Base-by-base conservation (phyloP, 805 yeast genomes). In the Cyberlindnera xishuangbannaensis region DNA sequence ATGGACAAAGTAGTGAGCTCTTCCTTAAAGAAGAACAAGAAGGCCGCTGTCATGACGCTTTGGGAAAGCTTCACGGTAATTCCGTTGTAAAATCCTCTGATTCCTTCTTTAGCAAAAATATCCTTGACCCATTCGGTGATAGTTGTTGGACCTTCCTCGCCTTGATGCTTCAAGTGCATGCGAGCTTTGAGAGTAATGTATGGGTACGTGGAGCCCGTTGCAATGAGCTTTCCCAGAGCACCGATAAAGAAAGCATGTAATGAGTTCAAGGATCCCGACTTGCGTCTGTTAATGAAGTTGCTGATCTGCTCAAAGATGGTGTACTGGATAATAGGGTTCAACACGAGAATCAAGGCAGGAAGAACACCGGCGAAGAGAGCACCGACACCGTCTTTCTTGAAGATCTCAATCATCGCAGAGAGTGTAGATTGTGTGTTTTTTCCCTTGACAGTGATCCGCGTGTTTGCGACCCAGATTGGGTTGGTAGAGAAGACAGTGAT, bases 381-480 rank as follows among this genome's bases (percentile, higher is more conserved):
- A 26, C 53, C 54, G 30, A 78, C 51, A 3, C 97, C 96, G 45
- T 84, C 95, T 24, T 69, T 71, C 46, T 73, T 68, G 37, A 77
- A 60, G 32, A 88, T 82, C 15, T 81, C 73, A 30, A 69, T 35
- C 29, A 87, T 62, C 7, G 83, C 73, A 31, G 61, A 61, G 25
- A 83, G 44, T 2, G 88, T 76, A 28, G 62, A 62, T 18, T 64
- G 44, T 44, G 55, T 33, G 14, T 35, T 37, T 17, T 32, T 33
- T 7, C 43, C 41, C 27, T 36, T 37, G n/a, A 88, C 86, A 47
- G 94, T 83, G 73, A 81, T 76, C 52, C 95, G 71, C 3, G 97
- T 87, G 55, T 87, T 87, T 28, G 94, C 92, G 27, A 87, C 95
- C 97, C 97, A 87, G 46, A 85, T 76, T 16, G 97, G 97, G 56